These are phyloP conservation scores for Carpinus fangiana DNA, from an alignment of 306 rosid species.

Conservation along the genomic window DNA sequence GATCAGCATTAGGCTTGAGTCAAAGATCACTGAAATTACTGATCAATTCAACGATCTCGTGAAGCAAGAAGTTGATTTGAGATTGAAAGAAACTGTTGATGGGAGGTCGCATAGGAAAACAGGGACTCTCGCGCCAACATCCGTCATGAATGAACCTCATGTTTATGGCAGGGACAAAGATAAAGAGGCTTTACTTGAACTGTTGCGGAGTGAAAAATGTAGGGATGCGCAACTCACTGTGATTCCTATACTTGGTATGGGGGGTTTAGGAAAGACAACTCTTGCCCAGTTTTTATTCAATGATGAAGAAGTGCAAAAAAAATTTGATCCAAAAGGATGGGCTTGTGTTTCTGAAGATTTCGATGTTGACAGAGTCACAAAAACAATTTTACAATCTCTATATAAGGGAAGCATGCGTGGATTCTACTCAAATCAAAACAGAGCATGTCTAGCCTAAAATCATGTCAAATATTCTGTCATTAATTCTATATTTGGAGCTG, in stretches of 20 bases:
- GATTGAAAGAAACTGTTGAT: background rate
- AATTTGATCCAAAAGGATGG: background rate
- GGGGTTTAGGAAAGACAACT: background rate
- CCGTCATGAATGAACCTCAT: background rate
- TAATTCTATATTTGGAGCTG: too few relatives aligned
- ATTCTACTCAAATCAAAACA: too few relatives aligned
- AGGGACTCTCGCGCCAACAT: background rate
- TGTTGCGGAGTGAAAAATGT: background rate
- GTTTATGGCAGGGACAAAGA: background rate
- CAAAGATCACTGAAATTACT: background rate
- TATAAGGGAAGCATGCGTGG: too few relatives aligned
- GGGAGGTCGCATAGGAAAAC: background rate
- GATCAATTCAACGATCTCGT: background rate
- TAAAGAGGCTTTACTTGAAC: background rate
- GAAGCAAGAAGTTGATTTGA: background rate
- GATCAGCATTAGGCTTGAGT: background rate
- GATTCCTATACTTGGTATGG: background rate
- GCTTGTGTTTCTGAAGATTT: slow-evolving; percentile 3
- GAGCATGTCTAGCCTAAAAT: too few relatives aligned
- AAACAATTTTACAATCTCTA: background rate
- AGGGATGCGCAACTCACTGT: background rate
- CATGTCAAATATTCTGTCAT: too few relatives aligned
- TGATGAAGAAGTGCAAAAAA: background rate
- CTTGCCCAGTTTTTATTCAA: background rate
- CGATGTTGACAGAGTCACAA: background rate